Evolutionary conservation across 176 grass and related monocot species (phyloP).

Genomic region (Phragmites australis): DNA sequence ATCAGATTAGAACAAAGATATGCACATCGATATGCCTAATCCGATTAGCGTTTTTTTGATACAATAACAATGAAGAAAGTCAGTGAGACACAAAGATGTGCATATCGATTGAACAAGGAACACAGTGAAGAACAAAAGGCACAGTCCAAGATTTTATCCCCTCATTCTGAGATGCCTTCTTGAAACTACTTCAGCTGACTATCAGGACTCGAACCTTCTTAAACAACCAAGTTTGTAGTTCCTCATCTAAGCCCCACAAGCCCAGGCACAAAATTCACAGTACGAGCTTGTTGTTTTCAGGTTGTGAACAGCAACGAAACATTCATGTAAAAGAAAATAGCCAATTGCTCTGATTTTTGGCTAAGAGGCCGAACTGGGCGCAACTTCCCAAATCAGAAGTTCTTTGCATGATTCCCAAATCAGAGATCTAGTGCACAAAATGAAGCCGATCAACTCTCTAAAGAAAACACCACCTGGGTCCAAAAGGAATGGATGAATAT

Average conservation of each 20-base stretch:
- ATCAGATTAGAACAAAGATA: not conserved
- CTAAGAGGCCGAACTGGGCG: not conserved
- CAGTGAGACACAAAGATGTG: not conserved
- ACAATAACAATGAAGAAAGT: not conserved
- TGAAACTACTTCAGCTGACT: not conserved
- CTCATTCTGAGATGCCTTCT: not conserved
- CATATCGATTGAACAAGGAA: not conserved
- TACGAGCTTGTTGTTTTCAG: not conserved
- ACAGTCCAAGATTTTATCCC: not conserved
- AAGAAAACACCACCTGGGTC: too few relatives aligned
- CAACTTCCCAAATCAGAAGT: not conserved
- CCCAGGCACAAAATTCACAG: not conserved
- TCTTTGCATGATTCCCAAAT: too few relatives aligned
- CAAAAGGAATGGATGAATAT: too few relatives aligned
- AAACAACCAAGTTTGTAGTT: not conserved
- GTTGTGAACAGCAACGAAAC: not conserved
- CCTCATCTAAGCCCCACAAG: constrained; percentile 1
- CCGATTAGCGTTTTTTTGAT: too few relatives aligned
- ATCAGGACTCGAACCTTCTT: not conserved
- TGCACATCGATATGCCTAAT: too few relatives aligned
- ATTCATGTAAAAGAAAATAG: not conserved
- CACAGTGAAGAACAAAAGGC: not conserved
- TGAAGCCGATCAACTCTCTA: too few relatives aligned
- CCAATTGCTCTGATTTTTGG: not conserved
- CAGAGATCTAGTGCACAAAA: too few relatives aligned